phyloP scores from a whole-genome alignment of 345 rosid species.

The Theobroma cacao region DNA sequence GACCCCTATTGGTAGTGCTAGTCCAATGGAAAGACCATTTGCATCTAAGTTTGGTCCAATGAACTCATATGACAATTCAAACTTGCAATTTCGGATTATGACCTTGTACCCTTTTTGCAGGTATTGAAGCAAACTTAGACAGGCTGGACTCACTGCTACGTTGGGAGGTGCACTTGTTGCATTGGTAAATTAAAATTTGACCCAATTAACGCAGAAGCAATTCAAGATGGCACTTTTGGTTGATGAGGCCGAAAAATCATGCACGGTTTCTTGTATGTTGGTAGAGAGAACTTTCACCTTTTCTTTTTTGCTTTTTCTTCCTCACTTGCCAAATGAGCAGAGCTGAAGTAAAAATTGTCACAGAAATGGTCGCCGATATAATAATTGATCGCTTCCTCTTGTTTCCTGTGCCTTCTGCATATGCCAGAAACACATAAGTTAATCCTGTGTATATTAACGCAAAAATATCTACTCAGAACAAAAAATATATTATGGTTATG shows the following conservation, averaged over 20 bases:
- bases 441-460: too few species aligned
- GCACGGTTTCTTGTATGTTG: background rate
- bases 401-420: background rate
- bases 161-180: too few species aligned
- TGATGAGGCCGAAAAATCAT: background rate
- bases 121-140: too few species aligned
- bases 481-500: background rate
- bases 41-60: background rate
- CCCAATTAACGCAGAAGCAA: background rate
- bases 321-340: background rate
- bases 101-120: background rate
- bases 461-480: background rate
- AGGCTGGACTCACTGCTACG: too few species aligned
- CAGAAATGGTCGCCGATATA: background rate
- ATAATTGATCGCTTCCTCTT: background rate
- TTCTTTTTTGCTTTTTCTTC: background rate
- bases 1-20: background rate
- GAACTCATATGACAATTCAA: background rate
- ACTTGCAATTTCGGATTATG: background rate
- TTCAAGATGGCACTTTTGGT: background rate
- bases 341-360: background rate
- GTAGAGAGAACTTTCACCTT: background rate
- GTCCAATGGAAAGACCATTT: background rate
- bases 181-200: background rate
- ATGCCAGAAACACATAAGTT: background rate